phyloP scores from a whole-genome alignment of 2,329 filamentous ascomycete genomes.

The Periconia sp. region DNA sequence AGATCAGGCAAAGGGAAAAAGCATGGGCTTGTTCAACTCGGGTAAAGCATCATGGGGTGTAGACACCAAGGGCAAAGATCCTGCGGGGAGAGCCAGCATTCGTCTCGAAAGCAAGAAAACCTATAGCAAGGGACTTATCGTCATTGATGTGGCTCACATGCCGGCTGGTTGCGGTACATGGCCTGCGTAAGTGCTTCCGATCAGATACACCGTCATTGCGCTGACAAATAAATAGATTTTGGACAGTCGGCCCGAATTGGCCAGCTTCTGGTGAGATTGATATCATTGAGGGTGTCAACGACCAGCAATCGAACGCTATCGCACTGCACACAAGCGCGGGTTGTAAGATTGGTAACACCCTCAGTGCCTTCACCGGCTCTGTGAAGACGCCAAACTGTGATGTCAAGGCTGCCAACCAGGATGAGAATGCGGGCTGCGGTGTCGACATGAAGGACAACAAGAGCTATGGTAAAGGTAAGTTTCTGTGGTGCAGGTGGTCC shows the following conservation, averaged over 20 bases:
- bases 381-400: slow-evolving; percentile 54
- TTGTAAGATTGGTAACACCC: slow-evolving; percentile 44
- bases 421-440: slow-evolving; percentile 46
- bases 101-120: slow-evolving; percentile 50
- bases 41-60: slow-evolving; percentile 49
- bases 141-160: slow-evolving; percentile 55
- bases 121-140: slow-evolving; percentile 52
- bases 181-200: slow-evolving; percentile 44
- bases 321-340: slow-evolving; percentile 52
- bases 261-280: slow-evolving; percentile 51
- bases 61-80: slow-evolving; percentile 43
- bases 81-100: slow-evolving; percentile 48
- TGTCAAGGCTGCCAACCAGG: slow-evolving; percentile 44
- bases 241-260: slow-evolving; percentile 36
- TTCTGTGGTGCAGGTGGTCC: too few relatives aligned
- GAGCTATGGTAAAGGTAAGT: slow-evolving; percentile 50
- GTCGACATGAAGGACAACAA: slow-evolving; percentile 43
- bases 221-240: slow-evolving; percentile 26
- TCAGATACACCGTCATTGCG: neutral
- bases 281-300: slow-evolving; percentile 53
- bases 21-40: slow-evolving; percentile 46
- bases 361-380: slow-evolving; percentile 51
- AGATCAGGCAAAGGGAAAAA: slow-evolving; percentile 39
- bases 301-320: slow-evolving; percentile 45
- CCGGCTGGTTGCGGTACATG: slow-evolving; percentile 55